Base-by-base conservation (phyloP, 2,329 filamentous ascomycete species). In the Ophiostoma australiae region DNA sequence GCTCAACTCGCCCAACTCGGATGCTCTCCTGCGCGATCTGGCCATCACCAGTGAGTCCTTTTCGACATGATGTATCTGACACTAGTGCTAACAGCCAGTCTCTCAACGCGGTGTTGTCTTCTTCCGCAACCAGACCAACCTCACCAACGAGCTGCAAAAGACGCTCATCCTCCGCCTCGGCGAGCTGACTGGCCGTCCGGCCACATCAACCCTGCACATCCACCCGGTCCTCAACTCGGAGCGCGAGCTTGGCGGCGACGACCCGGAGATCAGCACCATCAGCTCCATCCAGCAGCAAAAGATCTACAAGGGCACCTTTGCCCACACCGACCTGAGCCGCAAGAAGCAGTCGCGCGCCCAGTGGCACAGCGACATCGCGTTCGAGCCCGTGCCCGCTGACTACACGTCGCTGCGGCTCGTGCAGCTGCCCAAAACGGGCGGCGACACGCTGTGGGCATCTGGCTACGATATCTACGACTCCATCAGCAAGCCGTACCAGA, bases 101-200 rank as follows among this genome's bases (percentile, higher is more conserved):
- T 88, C 87, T 0, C 83, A 86, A 73, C 82, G 88, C 17, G 87
- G 87, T 1, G 88, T 90, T 1, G 87, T 90, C 58, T 89, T 90
- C 78, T 88, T 90, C 77, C 84, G 88, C 17, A 81, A 83, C 11
- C 88, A 90, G 73, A 80, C 87, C 75, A 81, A 84, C 73, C 78
- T 89, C 6, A 82, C 82, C 74, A 84, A 89, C 74, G 85, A 86
- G 0, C 80, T 87, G 6, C 87, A 89, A 75, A 90, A 90, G 78
- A 78, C 84, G 33, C 79, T 91, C 0, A 84, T 86, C 44, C 81
- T 87, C 15, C 82, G 83, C 0, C 81, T 91, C 1, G 89, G 89
- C 10, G 80, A 86, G 75, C 80, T 90, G 11, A 82, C 84, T 0
- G 87, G 87, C 61, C 87, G 86, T 72, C 89, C 89, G 0, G 74